Percentiles rank a stretch among this genome's conserved stretches.
phyloP scores from a whole-genome alignment of 2,329 filamentous ascomycete species.

The Fusarium metavorans region DNA sequence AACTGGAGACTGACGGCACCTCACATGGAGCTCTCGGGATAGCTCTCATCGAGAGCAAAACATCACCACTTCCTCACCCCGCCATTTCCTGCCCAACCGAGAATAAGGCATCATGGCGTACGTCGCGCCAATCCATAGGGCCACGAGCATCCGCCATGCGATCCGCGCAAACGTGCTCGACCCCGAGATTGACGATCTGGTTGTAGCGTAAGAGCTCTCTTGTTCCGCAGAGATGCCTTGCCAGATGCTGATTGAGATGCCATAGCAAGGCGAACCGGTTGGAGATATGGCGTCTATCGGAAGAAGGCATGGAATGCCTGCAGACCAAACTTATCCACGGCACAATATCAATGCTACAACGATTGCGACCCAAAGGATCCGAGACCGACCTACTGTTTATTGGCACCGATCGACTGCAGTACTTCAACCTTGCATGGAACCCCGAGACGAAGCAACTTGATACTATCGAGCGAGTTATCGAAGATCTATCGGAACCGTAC shows the following conservation, averaged over 20 bases:
- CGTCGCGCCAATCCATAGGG: conserved; percentile 90
- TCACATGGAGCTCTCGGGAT: conserved; percentile 42
- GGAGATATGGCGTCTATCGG: conserved; percentile 80
- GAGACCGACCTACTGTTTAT: conserved; percentile 89
- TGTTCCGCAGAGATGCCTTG: conserved; percentile 22
- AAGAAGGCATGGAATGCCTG: conserved; percentile 73
- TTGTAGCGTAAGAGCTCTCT: conserved; percentile 78
- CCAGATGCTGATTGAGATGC: conserved; percentile 45
- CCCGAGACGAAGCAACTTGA: conserved; percentile 62
- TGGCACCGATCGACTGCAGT: conserved; percentile 89
- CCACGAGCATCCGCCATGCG: conserved; percentile 92
- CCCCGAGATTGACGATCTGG: conserved; percentile 81
- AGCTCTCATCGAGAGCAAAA: conserved; percentile 43
- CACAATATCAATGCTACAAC: conserved; percentile 86
- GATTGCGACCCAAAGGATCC: conserved; percentile 79
- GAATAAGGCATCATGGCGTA: conserved; percentile 79
- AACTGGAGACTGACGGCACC: conserved; percentile 20
- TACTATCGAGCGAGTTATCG: conserved; percentile 63
- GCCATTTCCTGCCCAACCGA: not conserved
- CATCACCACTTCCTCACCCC: conserved; percentile 11
- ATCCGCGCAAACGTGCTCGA: conserved; percentile 82
- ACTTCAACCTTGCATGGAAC: conserved; percentile 92
- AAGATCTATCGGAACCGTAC: conserved; percentile 68
- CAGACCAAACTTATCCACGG: conserved; percentile 83
- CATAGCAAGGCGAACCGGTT: conserved; percentile 84